These are phyloP conservation scores for Gonapodya prolifera DNA, from an alignment of 192 early-diverging fungal species.

Conservation along the genomic window DNA sequence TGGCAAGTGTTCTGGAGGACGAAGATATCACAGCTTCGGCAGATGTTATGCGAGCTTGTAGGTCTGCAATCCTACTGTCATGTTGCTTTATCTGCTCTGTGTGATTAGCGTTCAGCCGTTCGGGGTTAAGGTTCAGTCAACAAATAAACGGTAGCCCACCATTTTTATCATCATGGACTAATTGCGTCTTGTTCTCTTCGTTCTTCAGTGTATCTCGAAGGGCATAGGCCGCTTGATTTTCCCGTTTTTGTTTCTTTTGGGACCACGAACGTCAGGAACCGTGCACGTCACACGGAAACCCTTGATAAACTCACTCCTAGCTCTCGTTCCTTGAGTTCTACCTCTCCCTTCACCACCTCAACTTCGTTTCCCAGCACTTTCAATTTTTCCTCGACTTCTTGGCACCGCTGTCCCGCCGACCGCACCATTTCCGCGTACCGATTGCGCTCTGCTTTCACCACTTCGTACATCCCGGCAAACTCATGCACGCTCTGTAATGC, in stretches of 20 bases:
- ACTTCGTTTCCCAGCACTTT: conserved; percentile 50
- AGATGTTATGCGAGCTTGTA: conserved; percentile 33
- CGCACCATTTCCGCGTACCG: conserved; percentile 32
- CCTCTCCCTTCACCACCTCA: conserved; percentile 46
- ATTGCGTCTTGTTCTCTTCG: conserved; percentile 42
- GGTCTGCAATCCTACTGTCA: conserved; percentile 38
- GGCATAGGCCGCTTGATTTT: conserved; percentile 39
- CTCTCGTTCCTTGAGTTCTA: conserved; percentile 39
- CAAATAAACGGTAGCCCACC: conserved; percentile 14
- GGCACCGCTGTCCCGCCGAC: conserved; percentile 24
- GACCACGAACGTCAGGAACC: neutral
- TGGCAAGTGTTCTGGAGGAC: conserved; percentile 4
- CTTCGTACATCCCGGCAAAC: conserved; percentile 39
- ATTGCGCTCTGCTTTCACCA: conserved; percentile 53
- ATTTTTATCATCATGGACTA: conserved; percentile 33
- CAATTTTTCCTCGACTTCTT: conserved; percentile 56
- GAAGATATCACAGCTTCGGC: conserved; percentile 33
- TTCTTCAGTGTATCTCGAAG: conserved; percentile 40
- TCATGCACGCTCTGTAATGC: conserved; percentile 30
- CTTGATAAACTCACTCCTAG: conserved; percentile 13
- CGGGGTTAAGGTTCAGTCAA: too few relatives aligned
- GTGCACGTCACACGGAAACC: neutral
- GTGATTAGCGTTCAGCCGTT: too few relatives aligned
- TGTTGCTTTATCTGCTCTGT: conserved; percentile 46
- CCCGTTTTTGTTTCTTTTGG: conserved; percentile 31